Evolutionary conservation across 805 yeast species (phyloP).

Genomic region (Starmerella ratchasimensis): DNA sequence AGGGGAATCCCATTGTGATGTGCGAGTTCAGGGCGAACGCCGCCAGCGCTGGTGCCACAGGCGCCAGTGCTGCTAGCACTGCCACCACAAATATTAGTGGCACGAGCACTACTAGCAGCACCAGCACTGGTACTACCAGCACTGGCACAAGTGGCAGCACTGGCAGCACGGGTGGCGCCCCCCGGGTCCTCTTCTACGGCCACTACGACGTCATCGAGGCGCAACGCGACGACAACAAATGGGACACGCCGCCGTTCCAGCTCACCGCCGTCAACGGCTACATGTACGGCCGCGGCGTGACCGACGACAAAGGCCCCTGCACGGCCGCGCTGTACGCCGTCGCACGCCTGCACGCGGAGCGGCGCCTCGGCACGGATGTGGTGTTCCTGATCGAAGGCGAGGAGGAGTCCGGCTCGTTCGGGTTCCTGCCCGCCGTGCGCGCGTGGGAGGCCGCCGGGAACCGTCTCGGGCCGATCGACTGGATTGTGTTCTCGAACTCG

Average conservation of each 20-base stretch:
- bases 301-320: conserved; percentile 91
- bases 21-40: conserved; percentile 44
- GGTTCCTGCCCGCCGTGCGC: conserved; percentile 65
- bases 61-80: conserved; percentile 1
- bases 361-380: conserved; percentile 52
- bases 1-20: conserved; percentile 76
- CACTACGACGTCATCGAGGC: conserved; percentile 93
- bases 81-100: not conserved
- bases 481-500: conserved; percentile 80
- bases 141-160: not conserved
- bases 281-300: conserved; percentile 79
- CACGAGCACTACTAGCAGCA: not conserved
- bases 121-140: not conserved
- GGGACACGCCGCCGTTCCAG: conserved; percentile 71
- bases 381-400: conserved; percentile 85
- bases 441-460: conserved; percentile 28
- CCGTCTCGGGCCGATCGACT: conserved; percentile 63
- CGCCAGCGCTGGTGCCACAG: too few species aligned
- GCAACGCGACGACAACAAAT: conserved; percentile 33
- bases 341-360: conserved; percentile 46
- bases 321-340: conserved; percentile 79
- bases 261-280: conserved; percentile 72
- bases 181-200: conserved; percentile 73
- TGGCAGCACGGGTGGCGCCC: not conserved
- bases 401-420: conserved; percentile 85